Evolutionary conservation across 768 basidiomycete genomes (phyloP).

Genomic region (Lyophyllum atratum): DNA sequence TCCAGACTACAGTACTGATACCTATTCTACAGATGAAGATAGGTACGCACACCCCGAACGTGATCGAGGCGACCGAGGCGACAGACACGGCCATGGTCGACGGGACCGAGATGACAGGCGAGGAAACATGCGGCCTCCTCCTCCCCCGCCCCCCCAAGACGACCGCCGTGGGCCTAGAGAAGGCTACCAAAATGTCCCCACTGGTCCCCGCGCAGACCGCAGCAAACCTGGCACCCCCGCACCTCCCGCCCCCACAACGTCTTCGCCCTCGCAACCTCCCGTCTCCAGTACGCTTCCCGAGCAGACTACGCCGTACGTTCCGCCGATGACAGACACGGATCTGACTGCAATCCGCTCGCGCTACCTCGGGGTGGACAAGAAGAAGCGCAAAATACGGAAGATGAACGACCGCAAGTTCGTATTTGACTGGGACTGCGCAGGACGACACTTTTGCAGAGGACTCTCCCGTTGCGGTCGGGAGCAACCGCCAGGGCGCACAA

Average conservation of each 20-base stretch:
- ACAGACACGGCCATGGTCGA: constrained; percentile 26
- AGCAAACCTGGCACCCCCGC: constrained; percentile 40
- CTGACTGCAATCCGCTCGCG: constrained; percentile 84
- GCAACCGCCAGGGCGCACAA: constrained; percentile 77
- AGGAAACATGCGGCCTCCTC: constrained; percentile 38
- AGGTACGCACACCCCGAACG: constrained; percentile 54
- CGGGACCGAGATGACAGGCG: constrained; percentile 38
- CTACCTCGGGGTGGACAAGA: constrained; percentile 92
- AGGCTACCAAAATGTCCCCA: constrained; percentile 72
- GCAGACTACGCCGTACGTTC: constrained; percentile 40
- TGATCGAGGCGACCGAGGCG: constrained; percentile 44
- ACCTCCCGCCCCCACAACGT: constrained; percentile 45
- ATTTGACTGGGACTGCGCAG: constrained; percentile 98
- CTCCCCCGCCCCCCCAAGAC: constrained; percentile 32
- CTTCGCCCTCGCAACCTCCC: constrained; percentile 49
- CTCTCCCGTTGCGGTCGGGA: constrained; percentile 69
- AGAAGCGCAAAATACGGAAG: constrained; percentile 93
- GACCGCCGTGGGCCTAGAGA: constrained; percentile 36
- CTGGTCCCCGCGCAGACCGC: constrained; percentile 82
- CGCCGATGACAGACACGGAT: constrained; percentile 81
- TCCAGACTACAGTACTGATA: constrained; percentile 8
- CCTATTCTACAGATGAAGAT: constrained; percentile 47
- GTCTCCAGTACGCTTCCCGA: constrained; percentile 36
- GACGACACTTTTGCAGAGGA: constrained; percentile 90
- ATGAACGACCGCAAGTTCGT: constrained; percentile 97